Evolutionary conservation across 257 asterid species (phyloP), one percentile per base, ranked within the genome.

Genomic region (Solanum rostratum): DNA sequence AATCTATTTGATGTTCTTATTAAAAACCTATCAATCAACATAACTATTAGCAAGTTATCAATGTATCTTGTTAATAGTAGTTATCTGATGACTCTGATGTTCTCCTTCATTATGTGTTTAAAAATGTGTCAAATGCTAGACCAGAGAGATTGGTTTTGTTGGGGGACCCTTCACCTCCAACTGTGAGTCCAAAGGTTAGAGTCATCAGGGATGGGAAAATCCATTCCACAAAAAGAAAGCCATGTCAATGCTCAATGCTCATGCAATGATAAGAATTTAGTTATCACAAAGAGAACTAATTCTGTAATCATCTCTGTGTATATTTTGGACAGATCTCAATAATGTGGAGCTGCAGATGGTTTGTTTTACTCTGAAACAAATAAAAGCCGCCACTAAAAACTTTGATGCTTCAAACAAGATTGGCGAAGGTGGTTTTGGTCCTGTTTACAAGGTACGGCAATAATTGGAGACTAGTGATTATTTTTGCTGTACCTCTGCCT

Each of bases 381-480:
- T 96, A 66, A 93, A 90, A 91, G 87, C 87, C 62, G 97, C 99
- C 53, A 96, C 98, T 2, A 90, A 91, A 85, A 90, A 96, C 92
- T 96, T 96, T 62, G 95, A 93, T 84, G 68, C 86, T 39, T 71
- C 88, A 76, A 94, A 94, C 86, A 96, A 94, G 90, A 89, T 96
- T 65, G 99, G 98, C 39, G 99, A 96, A 91, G 99, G 99, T 53
- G 99, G 99, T 86, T 96, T 96, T 65, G 99, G 99, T 84, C 92
- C 99, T 1, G 99, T 96, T 46, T 94, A 90, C 92, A 96, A 93
- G 98, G 97, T 93, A 87, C 16, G 79, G 30, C 20, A 85, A 79
- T 71, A 45, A 39, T 62, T 41, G 39, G 39, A 30, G 29, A 69
- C 27, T 30, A 27, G 12, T 46, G 79, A 65, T 60, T 52, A 19